Conservation (phyloP, 73 alveolate species). For the Halteria grandinella region DNA sequence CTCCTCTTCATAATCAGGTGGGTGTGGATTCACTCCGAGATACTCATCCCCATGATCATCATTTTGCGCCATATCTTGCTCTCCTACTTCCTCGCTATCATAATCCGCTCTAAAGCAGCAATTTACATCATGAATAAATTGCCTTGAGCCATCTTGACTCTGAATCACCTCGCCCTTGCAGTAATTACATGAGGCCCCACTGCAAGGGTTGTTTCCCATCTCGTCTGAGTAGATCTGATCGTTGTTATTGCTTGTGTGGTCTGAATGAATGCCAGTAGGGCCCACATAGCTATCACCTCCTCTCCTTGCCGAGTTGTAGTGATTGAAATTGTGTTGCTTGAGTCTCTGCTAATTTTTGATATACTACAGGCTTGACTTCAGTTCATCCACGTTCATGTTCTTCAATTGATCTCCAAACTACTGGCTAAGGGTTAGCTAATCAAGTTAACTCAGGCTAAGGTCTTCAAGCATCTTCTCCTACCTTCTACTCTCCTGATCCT, state of each 20-base stretch:
- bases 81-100: conserved; percentile 18
- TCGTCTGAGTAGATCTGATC: not conserved
- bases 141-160: not conserved
- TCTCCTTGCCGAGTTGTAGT: not conserved
- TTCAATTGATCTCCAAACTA: too few species aligned
- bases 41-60: not conserved
- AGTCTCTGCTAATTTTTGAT: not conserved
- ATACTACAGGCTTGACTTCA: not conserved
- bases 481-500: not conserved
- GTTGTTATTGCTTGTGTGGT: not conserved
- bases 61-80: not conserved
- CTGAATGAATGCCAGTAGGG: not conserved
- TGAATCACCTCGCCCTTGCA: conserved; percentile 32
- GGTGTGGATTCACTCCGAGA: not conserved
- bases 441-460: too few species aligned
- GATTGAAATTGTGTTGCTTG: not conserved
- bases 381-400: too few species aligned
- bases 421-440: too few species aligned
- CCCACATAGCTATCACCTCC: not conserved
- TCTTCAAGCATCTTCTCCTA: too few species aligned
- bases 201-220: conserved; percentile 4
- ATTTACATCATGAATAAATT: not conserved
- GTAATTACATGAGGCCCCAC: conserved; percentile 1
- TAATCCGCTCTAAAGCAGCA: not conserved
- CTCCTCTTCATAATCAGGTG: conserved; percentile 4